phyloP scores from a whole-genome alignment of 345 rosid genomes.

The Populus alba region DNA sequence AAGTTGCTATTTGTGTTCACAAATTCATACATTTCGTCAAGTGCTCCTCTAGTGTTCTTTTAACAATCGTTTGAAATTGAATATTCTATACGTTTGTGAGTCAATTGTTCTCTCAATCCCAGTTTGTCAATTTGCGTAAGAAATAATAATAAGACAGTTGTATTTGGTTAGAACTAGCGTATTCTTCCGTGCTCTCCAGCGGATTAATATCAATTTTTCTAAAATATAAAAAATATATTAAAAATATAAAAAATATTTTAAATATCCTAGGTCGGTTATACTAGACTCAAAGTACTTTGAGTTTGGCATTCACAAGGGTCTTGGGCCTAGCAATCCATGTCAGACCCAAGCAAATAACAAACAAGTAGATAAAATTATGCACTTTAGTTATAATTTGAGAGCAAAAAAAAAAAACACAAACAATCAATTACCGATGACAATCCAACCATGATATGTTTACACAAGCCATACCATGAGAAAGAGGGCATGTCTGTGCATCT shows the following conservation, averaged over 20 bases:
- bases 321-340: too few species aligned
- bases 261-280: fast-evolving
- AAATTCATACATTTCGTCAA: background rate
- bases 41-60: background rate
- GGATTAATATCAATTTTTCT: too few species aligned
- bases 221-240: too few species aligned
- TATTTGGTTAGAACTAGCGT: too few species aligned
- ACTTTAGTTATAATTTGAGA: too few species aligned
- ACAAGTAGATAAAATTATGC: fast-evolving
- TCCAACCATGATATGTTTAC: fast-evolving
- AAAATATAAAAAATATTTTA: too few species aligned
- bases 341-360: too few species aligned
- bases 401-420: too few species aligned
- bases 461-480: fast-evolving
- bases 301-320: too few species aligned
- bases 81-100: background rate
- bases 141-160: too few species aligned
- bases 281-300: fast-evolving
- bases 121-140: background rate
- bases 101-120: background rate
- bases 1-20: background rate
- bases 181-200: too few species aligned
- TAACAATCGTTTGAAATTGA: background rate
- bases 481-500: fast-evolving
- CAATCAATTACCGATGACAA: fast-evolving